Percentiles rank a stretch among this genome's conserved stretches.
Evolutionary conservation across 768 basidiomycete species (phyloP).

Genomic region (Lactifluus pinguis): DNA sequence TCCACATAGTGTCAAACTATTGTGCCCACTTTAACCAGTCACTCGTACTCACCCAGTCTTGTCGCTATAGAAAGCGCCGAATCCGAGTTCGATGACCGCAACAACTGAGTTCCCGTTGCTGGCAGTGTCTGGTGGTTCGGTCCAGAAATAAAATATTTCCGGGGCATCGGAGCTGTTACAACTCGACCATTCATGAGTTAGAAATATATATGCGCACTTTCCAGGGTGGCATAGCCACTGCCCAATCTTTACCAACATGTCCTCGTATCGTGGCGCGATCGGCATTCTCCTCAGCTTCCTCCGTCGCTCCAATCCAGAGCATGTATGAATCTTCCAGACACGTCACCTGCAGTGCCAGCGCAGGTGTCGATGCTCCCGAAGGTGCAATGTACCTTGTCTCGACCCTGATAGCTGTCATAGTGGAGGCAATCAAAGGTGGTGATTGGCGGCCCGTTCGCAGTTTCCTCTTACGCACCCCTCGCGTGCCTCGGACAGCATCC

Average conservation of each 20-base stretch:
- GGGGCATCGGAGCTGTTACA: background rate
- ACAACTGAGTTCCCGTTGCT: constrained; percentile 47
- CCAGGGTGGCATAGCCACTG: constrained; percentile 64
- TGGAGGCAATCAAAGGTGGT: background rate
- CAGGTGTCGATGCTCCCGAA: constrained; percentile 42
- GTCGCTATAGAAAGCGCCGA: constrained; percentile 65
- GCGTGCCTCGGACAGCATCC: background rate
- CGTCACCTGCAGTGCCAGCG: constrained; percentile 59
- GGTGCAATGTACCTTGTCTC: constrained; percentile 42
- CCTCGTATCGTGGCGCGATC: constrained; percentile 41
- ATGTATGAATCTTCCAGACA: constrained; percentile 65
- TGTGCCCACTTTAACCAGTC: background rate
- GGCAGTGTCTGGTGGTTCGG: constrained; percentile 1
- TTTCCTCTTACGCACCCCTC: background rate
- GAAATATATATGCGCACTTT: constrained; percentile 24
- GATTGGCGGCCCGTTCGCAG: background rate
- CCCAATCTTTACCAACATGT: constrained; percentile 65
- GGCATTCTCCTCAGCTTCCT: constrained; percentile 29
- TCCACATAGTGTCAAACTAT: constrained; percentile 16
- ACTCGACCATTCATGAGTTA: background rate
- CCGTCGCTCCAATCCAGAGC: constrained; percentile 70
- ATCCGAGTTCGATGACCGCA: constrained; percentile 53
- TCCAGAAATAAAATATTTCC: background rate
- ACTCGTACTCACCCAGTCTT: constrained; percentile 52
- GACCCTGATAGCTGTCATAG: constrained; percentile 30